A percentile compares a stretch with the other conserved stretches of the same genome.
phyloP scores from a whole-genome alignment of 2,329 filamentous ascomycete genomes.

The Neocucurbitaria cava region DNA sequence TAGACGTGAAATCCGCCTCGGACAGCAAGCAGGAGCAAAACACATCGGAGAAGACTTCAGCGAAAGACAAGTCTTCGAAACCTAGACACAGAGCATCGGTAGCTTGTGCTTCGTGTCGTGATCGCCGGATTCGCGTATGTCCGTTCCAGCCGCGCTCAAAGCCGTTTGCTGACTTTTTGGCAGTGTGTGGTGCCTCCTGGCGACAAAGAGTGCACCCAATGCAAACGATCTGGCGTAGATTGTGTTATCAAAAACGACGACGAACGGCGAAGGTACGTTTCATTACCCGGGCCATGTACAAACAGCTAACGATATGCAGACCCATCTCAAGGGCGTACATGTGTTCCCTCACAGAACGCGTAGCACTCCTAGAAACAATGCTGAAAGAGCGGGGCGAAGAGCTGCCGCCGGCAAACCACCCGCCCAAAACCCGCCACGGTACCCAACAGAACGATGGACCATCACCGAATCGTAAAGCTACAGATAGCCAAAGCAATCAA shows the following conservation, averaged over 20 bases:
- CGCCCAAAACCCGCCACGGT: constrained; percentile 57
- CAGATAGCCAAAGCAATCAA: constrained; percentile 20
- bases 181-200: constrained; percentile 63
- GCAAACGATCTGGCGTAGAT: constrained; percentile 58
- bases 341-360: constrained; percentile 63
- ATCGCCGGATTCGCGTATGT: constrained; percentile 51
- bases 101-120: constrained; percentile 62
- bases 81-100: constrained; percentile 58
- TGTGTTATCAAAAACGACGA: constrained; percentile 67
- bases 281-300: neutral
- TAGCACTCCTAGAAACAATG: constrained; percentile 60
- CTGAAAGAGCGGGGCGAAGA: constrained; percentile 59
- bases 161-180: constrained; percentile 28
- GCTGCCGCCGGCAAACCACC: constrained; percentile 60
- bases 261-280: constrained; percentile 58
- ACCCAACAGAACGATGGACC: constrained; percentile 41
- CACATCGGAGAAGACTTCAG: constrained; percentile 15
- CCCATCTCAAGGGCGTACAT: constrained; percentile 67
- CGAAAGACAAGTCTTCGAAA: constrained; percentile 35
- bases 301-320: constrained; percentile 38
- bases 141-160: neutral
- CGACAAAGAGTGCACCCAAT: constrained; percentile 60
- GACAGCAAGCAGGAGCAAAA: constrained; percentile 21
- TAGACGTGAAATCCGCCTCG: constrained; percentile 18
- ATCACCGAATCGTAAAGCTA: constrained; percentile 27